Percentiles rank a stretch among this genome's conserved stretches.
Conservation (phyloP, 176 grass and related monocot species). For the Hyparrhenia diplandra region DNA sequence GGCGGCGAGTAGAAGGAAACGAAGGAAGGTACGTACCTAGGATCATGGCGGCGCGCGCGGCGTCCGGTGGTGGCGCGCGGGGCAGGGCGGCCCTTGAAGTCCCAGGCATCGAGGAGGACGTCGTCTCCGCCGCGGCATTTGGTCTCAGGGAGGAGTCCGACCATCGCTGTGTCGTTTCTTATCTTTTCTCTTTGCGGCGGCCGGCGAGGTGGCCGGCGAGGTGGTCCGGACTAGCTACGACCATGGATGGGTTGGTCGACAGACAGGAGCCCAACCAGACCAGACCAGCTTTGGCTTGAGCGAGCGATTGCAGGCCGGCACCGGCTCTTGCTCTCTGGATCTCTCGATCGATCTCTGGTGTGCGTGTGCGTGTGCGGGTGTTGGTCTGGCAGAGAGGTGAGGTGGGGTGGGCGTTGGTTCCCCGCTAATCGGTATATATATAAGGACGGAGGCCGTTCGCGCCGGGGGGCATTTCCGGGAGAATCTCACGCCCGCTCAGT, state of each 20-base stretch:
- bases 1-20: no score
- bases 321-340: not conserved
- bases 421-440: no score
- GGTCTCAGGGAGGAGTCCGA: constrained; percentile 35
- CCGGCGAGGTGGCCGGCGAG: not conserved
- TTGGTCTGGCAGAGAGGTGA: not conserved
- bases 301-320: not conserved
- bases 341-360: not conserved
- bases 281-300: no score
- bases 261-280: not conserved
- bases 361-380: no score
- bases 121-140: constrained; percentile 42
- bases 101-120: constrained; percentile 68
- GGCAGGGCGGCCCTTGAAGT: constrained; percentile 69
- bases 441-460: constrained; percentile 13
- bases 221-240: no score
- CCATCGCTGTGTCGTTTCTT: constrained; percentile 33
- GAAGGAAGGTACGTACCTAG: no score
- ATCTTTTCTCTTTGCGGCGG: not conserved
- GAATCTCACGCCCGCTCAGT: not conserved
- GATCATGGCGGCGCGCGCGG: constrained; percentile 71
- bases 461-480: not conserved
- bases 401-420: not conserved
- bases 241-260: not conserved
- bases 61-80: constrained; percentile 56